These are phyloP conservation scores for Asterophora lycoperdoides DNA, from an alignment of 768 basidiomycete species.

Conservation along the genomic window DNA sequence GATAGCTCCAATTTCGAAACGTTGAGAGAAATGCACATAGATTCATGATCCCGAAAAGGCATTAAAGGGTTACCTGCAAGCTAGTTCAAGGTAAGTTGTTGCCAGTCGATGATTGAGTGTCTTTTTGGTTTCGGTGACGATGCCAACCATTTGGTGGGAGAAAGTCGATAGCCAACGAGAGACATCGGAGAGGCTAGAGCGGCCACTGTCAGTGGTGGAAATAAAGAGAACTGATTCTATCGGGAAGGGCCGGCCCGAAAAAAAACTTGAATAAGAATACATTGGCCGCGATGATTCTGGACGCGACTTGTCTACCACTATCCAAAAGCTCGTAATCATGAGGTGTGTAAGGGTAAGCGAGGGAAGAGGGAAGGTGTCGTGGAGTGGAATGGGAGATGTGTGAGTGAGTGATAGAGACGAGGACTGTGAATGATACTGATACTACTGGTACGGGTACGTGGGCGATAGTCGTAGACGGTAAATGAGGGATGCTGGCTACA, in stretches of 20 bases:
- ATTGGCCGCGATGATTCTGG: background rate
- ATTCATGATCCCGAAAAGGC: too few relatives aligned
- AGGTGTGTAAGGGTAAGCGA: background rate
- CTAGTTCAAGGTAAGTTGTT: too few relatives aligned
- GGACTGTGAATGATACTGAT: constrained; percentile 1
- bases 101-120: too few relatives aligned
- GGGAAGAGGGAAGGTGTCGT: background rate
- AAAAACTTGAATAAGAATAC: background rate
- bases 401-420: background rate
- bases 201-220: too few relatives aligned
- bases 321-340: background rate
- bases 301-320: constrained; percentile 3
- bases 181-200: too few relatives aligned
- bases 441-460: constrained; percentile 6
- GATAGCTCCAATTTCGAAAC: too few relatives aligned
- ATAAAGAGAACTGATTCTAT: too few relatives aligned
- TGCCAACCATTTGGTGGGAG: too few relatives aligned
- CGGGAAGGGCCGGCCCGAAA: background rate
- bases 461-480: background rate
- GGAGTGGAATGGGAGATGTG: background rate
- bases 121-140: too few relatives aligned
- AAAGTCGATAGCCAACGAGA: too few relatives aligned
- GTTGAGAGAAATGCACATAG: too few relatives aligned
- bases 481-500: constrained; percentile 2
- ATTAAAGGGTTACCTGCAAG: too few relatives aligned